Conservation (phyloP, 2,329 filamentous ascomycete genomes). For the Phyllosticta paracitricarpa region DNA sequence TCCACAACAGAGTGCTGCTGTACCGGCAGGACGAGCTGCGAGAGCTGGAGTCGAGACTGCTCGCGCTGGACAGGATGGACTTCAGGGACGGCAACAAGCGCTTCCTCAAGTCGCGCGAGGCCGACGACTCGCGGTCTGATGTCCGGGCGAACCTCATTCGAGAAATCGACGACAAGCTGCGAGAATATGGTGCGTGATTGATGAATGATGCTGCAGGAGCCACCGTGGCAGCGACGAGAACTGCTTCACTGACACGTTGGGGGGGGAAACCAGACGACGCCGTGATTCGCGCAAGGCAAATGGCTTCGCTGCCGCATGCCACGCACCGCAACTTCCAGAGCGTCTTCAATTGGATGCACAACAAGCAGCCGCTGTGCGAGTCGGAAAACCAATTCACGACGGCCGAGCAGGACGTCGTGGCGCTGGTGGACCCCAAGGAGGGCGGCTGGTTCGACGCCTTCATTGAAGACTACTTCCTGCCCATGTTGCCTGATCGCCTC, state of each 20-base stretch:
- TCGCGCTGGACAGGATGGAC: slow-evolving; percentile 11
- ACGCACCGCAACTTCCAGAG: slow-evolving; percentile 12
- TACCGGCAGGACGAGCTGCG: slow-evolving; percentile 13
- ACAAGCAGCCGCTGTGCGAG: slow-evolving; percentile 10
- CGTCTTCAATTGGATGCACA: slow-evolving; percentile 12
- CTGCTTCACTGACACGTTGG: not conserved
- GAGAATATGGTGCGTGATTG: slow-evolving; percentile 10
- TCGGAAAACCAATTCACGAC: slow-evolving; percentile 8
- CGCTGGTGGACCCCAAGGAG: slow-evolving; percentile 9
- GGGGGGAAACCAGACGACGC: slow-evolving; percentile 7
- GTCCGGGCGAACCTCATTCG: slow-evolving; percentile 7
- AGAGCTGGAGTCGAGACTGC: slow-evolving; percentile 10
- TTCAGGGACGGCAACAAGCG: not conserved
- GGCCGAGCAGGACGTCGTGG: slow-evolving; percentile 11
- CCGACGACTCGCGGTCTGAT: slow-evolving; percentile 3
- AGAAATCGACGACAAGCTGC: slow-evolving; percentile 8
- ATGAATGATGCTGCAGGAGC: not conserved
- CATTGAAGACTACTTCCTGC: slow-evolving; percentile 7
- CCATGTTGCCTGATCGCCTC: not conserved
- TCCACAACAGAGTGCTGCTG: slow-evolving; percentile 14
- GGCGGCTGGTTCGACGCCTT: slow-evolving; percentile 12
- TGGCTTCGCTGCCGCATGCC: slow-evolving; percentile 9
- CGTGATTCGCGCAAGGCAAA: slow-evolving; percentile 10
- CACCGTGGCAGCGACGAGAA: not conserved
- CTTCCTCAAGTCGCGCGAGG: slow-evolving; percentile 5